phyloP scores from a whole-genome alignment of 2,329 filamentous ascomycete genomes.

The Bipolaris zeicola region DNA sequence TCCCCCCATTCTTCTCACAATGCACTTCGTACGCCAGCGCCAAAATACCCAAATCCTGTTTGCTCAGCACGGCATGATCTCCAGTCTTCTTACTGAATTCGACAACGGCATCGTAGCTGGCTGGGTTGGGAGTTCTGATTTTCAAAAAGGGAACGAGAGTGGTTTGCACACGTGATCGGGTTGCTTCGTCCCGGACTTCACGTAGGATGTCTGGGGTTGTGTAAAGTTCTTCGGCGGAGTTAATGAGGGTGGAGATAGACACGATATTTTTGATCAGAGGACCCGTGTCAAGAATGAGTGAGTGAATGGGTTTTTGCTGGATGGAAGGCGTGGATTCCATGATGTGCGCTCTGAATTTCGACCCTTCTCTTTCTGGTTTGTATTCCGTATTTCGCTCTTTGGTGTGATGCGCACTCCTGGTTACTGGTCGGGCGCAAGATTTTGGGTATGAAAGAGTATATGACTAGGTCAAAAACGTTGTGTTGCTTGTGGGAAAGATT shows the following conservation, averaged over 20 bases:
- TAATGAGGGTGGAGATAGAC: constrained; percentile 78
- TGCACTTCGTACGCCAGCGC: constrained; percentile 95
- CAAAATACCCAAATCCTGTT: constrained; percentile 85
- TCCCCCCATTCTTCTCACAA: constrained; percentile 84
- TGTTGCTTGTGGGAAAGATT: constrained; percentile 16
- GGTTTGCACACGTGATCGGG: constrained; percentile 79
- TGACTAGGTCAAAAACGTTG: constrained; percentile 4
- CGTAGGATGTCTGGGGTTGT: constrained; percentile 84
- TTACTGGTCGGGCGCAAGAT: background rate
- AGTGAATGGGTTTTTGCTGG: constrained; percentile 72
- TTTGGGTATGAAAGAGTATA: background rate
- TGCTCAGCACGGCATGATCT: constrained; percentile 85
- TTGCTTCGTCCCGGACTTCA: constrained; percentile 85
- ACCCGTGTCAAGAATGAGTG: constrained; percentile 86
- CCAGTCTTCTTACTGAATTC: constrained; percentile 90
- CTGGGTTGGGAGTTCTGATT: constrained; percentile 72
- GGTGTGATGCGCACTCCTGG: background rate
- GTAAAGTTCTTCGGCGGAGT: constrained; percentile 66
- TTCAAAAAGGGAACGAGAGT: constrained; percentile 84
- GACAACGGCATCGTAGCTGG: constrained; percentile 78
- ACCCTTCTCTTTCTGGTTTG: background rate
- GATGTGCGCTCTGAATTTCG: background rate
- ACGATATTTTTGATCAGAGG: constrained; percentile 94
- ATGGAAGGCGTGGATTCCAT: constrained; percentile 16
- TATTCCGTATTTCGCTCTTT: background rate